Percentiles rank a stretch among this genome's conserved stretches.
phyloP scores from a whole-genome alignment of 2,329 filamentous ascomycete genomes.

The Aulographum hederae region DNA sequence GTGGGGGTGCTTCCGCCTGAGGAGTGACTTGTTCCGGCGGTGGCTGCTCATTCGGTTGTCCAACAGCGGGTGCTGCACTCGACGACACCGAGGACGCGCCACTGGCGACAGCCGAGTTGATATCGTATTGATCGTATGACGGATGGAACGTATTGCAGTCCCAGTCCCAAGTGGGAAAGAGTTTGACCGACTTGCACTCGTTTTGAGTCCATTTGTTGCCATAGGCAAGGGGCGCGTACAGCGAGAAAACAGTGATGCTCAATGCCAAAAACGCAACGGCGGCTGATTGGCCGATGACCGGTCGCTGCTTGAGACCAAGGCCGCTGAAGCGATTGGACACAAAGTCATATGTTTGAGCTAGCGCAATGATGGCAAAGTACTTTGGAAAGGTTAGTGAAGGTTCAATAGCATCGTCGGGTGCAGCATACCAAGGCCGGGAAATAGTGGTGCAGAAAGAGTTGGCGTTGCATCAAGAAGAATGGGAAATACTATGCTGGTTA shows the following conservation, averaged over 20 bases:
- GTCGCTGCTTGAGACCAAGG: slow-evolving; percentile 49
- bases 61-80: slow-evolving; percentile 5
- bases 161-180: slow-evolving; percentile 86
- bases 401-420: slow-evolving; percentile 26
- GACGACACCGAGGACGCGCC: slow-evolving; percentile 1
- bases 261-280: slow-evolving; percentile 57
- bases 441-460: slow-evolving; percentile 61
- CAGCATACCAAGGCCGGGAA: slow-evolving; percentile 1
- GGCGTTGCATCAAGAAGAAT: slow-evolving; percentile 94
- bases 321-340: slow-evolving; percentile 52
- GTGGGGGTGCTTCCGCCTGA: slow-evolving; percentile 1
- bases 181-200: slow-evolving; percentile 72
- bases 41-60: slow-evolving; percentile 12
- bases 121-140: slow-evolving; percentile 17
- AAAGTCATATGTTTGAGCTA: slow-evolving; percentile 84
- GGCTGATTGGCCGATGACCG: slow-evolving; percentile 55
- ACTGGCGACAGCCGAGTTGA: not conserved
- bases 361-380: slow-evolving; percentile 79
- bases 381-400: slow-evolving; percentile 95
- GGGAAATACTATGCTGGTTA: too few relatives aligned
- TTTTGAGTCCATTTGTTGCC: slow-evolving; percentile 85
- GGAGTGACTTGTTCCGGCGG: slow-evolving; percentile 3
- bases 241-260: slow-evolving; percentile 55
- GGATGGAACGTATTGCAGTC: slow-evolving; percentile 90
- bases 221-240: slow-evolving; percentile 83